Evolutionary conservation across 129 eudicot species (phyloP), one percentile per base, ranked within the genome.

Genomic region (Arctium lappa): DNA sequence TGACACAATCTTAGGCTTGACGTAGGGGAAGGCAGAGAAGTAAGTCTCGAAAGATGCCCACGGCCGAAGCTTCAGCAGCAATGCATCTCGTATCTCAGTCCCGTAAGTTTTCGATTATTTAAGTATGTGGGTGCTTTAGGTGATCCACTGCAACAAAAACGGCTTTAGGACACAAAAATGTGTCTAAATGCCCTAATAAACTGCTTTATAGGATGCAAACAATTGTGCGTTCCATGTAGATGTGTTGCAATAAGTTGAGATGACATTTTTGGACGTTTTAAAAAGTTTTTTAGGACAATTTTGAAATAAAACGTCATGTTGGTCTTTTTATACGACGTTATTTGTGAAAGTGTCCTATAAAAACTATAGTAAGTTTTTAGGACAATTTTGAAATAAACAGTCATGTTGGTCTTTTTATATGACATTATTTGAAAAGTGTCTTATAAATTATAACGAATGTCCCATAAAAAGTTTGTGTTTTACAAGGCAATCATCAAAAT

Each of bases 11-110:
- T 72, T 86, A 94, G 98, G 98, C 94, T 94, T 60, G 98, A 94
- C 77, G 78, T 94, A 69, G 98, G 98, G 81, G 98, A 90, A 79
- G 98, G 98, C 73, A 87, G 78, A 86, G 94, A 91, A 77, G 91
- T 87, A 7, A 90, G 50, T 85, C 89, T 84, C 72, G 98, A 94
- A 65, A 91, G 80, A 85, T 94, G 98, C 82, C 77, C 97, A 8
- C 76, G 97, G 18, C 38, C 84, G 50, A 91, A 90, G 83, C 98
- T 94, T 86, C 97, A 84, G 34, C 93, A 94, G 42, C 94, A 94
- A 87, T 94, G 98, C 87, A 94, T 94, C 87, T 90, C 90, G 85
- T 94, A 94, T 86, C 90, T 94, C 38, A 94, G 97, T 50, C 98
- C 98, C 72, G 98, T 94, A 86, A 87, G 94, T 65, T 46, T 44